Evolutionary conservation across 2,329 filamentous ascomycete species (phyloP), one percentile per base, ranked within the genome.

Genomic region (Sphaerulina populicola): DNA sequence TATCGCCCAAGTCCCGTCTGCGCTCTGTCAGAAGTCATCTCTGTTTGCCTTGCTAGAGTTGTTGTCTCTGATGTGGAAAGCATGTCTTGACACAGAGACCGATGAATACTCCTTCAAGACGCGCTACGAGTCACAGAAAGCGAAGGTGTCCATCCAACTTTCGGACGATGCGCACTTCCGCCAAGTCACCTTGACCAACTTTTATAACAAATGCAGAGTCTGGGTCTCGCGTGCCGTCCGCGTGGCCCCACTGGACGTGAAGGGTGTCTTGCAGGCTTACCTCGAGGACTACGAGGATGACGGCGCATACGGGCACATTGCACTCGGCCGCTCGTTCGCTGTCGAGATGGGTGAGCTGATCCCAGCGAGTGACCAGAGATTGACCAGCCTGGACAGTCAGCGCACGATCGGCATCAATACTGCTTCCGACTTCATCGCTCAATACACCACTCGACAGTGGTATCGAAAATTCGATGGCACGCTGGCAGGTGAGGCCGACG

Each of bases 401-500:
- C 82, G 85, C 14, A 81, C 84, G 43, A 80, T 81, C 48, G 81
- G 81, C 56, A 84, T 96, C 66, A 95, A 97, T 66, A 89, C 90
- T 9, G 89, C 88, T 0, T 97, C 93, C 2, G 91, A 97, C 66
- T 95, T 98, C 62, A 82, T 98, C 64, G 89, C 93, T 1, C 91
- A 98, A 65, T 98, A 98, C 67, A 97, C 91, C 3, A 94, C 89
- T 23, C 85, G 93, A 35, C 94, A 98, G 66, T 90, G 95, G 64
- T 98, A 98, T 68, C 83, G 90, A 51, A 91, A 91, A 64, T 82
- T 88, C 9, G 88, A 95, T 65, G 79, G 81, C 2, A 72, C 54
- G 38, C 39, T 53, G 12, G 41, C 53, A 4, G 39, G 18, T 11
- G 63, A 64, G 12, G 39, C 23, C 10, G 63, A 64, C n/a, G 58